Percentiles rank a stretch among this genome's conserved stretches.
phyloP scores from a whole-genome alignment of 495 filamentous ascomycete species.

The Penicillium goetzii region DNA sequence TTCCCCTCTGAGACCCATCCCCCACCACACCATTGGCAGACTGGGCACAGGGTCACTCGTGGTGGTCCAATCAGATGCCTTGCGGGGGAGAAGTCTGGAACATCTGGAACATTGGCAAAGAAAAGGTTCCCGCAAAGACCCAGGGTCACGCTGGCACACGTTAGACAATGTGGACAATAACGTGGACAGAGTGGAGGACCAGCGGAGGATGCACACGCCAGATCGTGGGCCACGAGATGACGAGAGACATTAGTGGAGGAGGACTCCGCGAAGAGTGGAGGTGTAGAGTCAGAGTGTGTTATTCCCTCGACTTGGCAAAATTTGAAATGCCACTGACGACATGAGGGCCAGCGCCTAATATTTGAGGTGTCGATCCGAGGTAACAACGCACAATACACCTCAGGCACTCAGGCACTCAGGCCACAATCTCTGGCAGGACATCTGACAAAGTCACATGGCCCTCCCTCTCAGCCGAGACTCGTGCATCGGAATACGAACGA shows the following conservation, averaged over 20 bases:
- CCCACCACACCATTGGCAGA: slow-evolving; percentile 11
- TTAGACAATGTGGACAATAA: background rate
- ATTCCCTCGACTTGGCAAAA: background rate
- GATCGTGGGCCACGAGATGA: background rate
- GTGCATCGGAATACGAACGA: background rate
- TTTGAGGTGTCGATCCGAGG: background rate
- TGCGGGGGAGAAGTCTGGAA: slow-evolving; percentile 21
- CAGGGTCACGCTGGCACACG: slow-evolving; percentile 15
- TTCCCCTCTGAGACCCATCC: slow-evolving; percentile 10
- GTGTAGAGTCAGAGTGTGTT: background rate
- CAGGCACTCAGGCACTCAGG: slow-evolving; percentile 2
- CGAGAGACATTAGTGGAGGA: background rate
- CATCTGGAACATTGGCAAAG: slow-evolving; percentile 11
- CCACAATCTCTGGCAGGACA: background rate
- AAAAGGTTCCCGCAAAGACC: background rate
- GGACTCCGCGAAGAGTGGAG: background rate
- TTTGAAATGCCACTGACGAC: background rate
- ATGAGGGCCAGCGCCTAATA: background rate
- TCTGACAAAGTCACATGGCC: slow-evolving; percentile 3
- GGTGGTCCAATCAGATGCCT: slow-evolving; percentile 10
- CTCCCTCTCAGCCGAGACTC: background rate
- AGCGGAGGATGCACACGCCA: slow-evolving; percentile 2
- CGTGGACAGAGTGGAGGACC: background rate
- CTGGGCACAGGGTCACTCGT: background rate
- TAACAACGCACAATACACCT: background rate